phyloP scores from a whole-genome alignment of 2,329 filamentous ascomycete genomes.

The Paraphaeosphaeria minitans region DNA sequence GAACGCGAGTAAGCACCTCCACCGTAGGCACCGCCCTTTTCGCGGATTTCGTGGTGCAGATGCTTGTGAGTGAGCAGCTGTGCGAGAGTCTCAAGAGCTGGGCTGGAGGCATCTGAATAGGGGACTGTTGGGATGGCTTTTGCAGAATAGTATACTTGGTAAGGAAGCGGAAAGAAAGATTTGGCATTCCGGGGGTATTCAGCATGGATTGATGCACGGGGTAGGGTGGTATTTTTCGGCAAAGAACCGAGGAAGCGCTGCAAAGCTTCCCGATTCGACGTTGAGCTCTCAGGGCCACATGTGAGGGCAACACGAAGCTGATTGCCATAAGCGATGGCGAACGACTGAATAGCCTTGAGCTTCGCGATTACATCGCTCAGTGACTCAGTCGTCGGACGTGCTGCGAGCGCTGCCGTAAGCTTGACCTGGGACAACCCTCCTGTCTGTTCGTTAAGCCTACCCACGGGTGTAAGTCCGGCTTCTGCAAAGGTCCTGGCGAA shows the following conservation, averaged over 20 bases:
- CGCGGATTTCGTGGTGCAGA: constrained; percentile 94
- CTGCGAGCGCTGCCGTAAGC: constrained; percentile 78
- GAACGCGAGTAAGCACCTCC: constrained; percentile 84
- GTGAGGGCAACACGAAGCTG: constrained; percentile 81
- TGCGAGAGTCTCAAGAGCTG: constrained; percentile 84
- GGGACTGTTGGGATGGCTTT: constrained; percentile 81
- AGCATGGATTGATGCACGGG: constrained; percentile 34
- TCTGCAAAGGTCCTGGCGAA: constrained; percentile 86
- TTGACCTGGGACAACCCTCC: constrained; percentile 89
- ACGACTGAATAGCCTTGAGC: constrained; percentile 80
- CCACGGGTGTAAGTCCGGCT: constrained; percentile 73
- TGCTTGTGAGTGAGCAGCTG: constrained; percentile 96
- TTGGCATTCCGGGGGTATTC: constrained; percentile 59
- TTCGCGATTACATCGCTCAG: constrained; percentile 78
- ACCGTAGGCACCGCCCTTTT: constrained; percentile 96
- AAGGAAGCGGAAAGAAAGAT: constrained; percentile 91
- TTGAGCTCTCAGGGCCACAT: constrained; percentile 76
- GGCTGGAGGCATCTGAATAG: constrained; percentile 75
- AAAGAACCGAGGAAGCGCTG: constrained; percentile 70
- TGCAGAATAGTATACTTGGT: constrained; percentile 95
- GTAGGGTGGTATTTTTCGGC: constrained; percentile 49
- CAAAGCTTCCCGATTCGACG: constrained; percentile 72
- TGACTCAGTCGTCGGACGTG: constrained; percentile 69
- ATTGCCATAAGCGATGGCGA: constrained; percentile 71
- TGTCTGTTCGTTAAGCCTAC: constrained; percentile 80